Conservation (phyloP, 495 filamentous ascomycete species). For the Neurospora sp. region DNA sequence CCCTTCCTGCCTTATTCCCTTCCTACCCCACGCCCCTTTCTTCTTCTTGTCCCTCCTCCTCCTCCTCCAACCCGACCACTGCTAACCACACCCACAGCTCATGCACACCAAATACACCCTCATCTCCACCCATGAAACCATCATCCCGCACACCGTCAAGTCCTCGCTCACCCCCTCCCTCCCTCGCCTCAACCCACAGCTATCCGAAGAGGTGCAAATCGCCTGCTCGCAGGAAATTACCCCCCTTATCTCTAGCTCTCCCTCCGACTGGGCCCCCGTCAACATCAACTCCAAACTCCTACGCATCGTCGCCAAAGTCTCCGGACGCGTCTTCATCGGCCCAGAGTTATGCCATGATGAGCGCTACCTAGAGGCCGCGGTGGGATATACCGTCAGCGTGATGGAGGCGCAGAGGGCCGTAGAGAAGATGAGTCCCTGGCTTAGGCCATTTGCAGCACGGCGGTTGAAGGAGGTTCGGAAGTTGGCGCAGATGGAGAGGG, state of each 20-base stretch:
- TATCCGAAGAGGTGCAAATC: slow-evolving; percentile 17
- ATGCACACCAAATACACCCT: slow-evolving; percentile 21
- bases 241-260: background rate
- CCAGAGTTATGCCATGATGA: slow-evolving; percentile 39
- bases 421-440: slow-evolving; percentile 18
- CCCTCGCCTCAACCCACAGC: slow-evolving; percentile 13
- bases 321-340: slow-evolving; percentile 50
- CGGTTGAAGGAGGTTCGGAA: slow-evolving; percentile 22
- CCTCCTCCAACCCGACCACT: slow-evolving; percentile 7
- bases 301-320: slow-evolving; percentile 45
- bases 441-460: slow-evolving; percentile 20
- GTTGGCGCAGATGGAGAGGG: slow-evolving; percentile 15
- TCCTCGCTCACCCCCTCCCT: slow-evolving; percentile 17
- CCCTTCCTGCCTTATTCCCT: too few relatives aligned
- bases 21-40: too few relatives aligned
- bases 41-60: background rate
- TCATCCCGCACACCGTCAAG: slow-evolving; percentile 18
- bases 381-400: slow-evolving; percentile 47
- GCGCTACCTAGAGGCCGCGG: slow-evolving; percentile 47
- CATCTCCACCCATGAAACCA: slow-evolving; percentile 2
- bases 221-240: slow-evolving; percentile 17
- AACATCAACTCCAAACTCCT: slow-evolving; percentile 28
- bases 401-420: slow-evolving; percentile 22
- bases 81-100: slow-evolving; percentile 33
- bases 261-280: slow-evolving; percentile 29